phyloP scores from a whole-genome alignment of 441 rosid genomes.

The Erodium moschatum region DNA sequence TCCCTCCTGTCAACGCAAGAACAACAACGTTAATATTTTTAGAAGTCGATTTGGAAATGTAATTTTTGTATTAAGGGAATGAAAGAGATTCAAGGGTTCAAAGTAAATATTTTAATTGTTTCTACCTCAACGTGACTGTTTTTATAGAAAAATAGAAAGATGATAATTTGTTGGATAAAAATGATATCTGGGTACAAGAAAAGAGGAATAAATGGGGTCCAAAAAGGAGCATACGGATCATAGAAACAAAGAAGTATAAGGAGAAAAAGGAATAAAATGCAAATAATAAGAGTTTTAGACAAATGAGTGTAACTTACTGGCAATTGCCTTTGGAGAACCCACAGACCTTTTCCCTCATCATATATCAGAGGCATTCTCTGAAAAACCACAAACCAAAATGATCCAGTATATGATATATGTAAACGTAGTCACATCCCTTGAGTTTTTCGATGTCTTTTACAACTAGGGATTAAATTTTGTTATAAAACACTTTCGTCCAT shows the following conservation, averaged over 20 bases:
- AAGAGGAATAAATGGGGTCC: no score
- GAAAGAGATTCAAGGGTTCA: no score
- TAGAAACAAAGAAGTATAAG: not conserved
- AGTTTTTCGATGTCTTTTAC: not conserved
- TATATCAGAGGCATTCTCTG: slow-evolving; percentile 72
- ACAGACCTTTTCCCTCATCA: slow-evolving; percentile 41
- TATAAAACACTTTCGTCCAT: no score
- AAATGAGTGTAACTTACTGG: slow-evolving; percentile 36
- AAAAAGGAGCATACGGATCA: no score
- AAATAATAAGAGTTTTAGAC: not conserved
- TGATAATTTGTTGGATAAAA: no score
- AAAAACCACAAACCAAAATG: slow-evolving; percentile 8
- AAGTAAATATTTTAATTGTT: no score
- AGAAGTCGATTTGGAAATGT: no score
- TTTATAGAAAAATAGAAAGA: no score
- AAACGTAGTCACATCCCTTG: not conserved
- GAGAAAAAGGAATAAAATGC: not conserved
- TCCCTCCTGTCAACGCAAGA: slow-evolving; percentile 61
- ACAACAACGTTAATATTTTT: no score
- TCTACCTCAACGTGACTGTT: no score
- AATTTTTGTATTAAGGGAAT: no score
- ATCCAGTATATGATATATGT: not conserved
- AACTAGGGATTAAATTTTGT: not conserved
- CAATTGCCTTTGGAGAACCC: slow-evolving; percentile 63
- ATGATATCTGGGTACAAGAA: no score